These are phyloP conservation scores for Fraxinus baroniana DNA, from an alignment of 305 asterid species.

Conservation along the genomic window DNA sequence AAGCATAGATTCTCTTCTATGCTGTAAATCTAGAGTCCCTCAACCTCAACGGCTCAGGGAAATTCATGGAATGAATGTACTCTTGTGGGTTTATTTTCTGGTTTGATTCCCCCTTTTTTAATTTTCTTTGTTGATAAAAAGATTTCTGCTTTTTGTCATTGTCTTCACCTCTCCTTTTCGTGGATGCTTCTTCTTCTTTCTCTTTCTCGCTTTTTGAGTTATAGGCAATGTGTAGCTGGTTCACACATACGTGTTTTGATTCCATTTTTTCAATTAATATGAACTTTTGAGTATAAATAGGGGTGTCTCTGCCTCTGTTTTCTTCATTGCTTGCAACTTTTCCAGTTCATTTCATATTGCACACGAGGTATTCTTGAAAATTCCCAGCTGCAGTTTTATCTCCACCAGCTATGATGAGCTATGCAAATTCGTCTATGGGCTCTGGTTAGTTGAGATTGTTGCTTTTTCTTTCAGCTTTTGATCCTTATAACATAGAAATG, in stretches of 20 bases:
- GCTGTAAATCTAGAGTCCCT: constrained; percentile 34
- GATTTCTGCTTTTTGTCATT: constrained; percentile 65
- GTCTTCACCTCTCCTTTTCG: constrained; percentile 49
- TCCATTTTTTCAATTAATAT: constrained; percentile 40
- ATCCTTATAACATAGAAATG: not conserved
- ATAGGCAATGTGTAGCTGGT: constrained; percentile 79
- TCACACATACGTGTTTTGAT: constrained; percentile 54
- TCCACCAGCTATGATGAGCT: constrained; percentile 58
- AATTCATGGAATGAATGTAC: constrained; percentile 27
- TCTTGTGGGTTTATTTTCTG: constrained; percentile 6
- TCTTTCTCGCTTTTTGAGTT: constrained; percentile 43
- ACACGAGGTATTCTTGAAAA: constrained; percentile 18
- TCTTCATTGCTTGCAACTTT: constrained; percentile 37
- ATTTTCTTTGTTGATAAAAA: constrained; percentile 47
- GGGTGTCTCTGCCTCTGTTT: constrained; percentile 28
- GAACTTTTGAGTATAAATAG: constrained; percentile 63
- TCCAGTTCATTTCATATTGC: constrained; percentile 3
- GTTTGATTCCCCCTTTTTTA: constrained; percentile 25
- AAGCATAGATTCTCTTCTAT: constrained; percentile 64
- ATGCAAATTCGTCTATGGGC: constrained; percentile 72
- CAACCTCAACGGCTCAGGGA: constrained; percentile 18
- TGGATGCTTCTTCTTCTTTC: constrained; percentile 45
- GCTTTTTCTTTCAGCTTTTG: not conserved
- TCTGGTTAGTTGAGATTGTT: constrained; percentile 60
- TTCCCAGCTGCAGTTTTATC: constrained; percentile 20